phyloP scores from a whole-genome alignment of 1,284 basidiomycete species.

The Schizopora paradoxa region DNA sequence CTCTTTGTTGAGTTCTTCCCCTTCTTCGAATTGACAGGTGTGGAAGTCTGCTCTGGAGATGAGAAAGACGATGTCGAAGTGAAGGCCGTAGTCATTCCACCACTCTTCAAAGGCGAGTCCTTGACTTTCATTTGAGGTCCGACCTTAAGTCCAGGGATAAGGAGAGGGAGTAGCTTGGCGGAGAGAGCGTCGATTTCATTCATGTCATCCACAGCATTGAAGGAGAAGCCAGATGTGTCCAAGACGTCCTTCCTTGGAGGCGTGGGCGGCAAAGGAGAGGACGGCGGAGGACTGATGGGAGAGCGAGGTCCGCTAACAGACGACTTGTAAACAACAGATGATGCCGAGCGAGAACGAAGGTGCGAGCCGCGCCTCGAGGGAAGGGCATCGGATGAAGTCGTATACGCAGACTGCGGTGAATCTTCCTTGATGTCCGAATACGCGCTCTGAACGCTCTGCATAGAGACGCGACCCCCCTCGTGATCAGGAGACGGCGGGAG shows the following conservation, averaged over 20 bases:
- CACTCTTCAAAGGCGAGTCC: conserved; percentile 35
- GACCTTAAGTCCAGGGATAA: conserved; percentile 59
- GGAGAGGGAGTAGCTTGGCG: conserved; percentile 58
- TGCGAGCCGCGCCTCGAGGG: conserved; percentile 35
- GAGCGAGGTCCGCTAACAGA: conserved; percentile 36
- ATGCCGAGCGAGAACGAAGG: conserved; percentile 38
- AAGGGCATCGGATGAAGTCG: conserved; percentile 27
- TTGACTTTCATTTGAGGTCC: conserved; percentile 49
- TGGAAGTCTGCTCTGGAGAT: conserved; percentile 53
- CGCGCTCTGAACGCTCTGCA: conserved; percentile 28
- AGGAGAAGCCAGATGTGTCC: conserved; percentile 53
- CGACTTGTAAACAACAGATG: conserved; percentile 43
- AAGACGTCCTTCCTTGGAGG: conserved; percentile 45
- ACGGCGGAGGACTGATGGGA: conserved; percentile 53
- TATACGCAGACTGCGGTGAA: conserved; percentile 27
- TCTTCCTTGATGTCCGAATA: conserved; percentile 29
- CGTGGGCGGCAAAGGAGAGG: conserved; percentile 62
- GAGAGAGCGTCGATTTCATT: conserved; percentile 66
- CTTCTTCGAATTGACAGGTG: conserved; percentile 35
- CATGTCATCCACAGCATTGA: conserved; percentile 49
- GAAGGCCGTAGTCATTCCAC: conserved; percentile 16
- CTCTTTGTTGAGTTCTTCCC: conserved; percentile 48
- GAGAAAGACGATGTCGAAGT: conserved; percentile 32
- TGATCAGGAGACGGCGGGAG: conserved; percentile 45
- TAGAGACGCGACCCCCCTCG: conserved; percentile 22